Conservation (phyloP, 2,329 filamentous ascomycete genomes). For the Arthrinium puccinioides region DNA sequence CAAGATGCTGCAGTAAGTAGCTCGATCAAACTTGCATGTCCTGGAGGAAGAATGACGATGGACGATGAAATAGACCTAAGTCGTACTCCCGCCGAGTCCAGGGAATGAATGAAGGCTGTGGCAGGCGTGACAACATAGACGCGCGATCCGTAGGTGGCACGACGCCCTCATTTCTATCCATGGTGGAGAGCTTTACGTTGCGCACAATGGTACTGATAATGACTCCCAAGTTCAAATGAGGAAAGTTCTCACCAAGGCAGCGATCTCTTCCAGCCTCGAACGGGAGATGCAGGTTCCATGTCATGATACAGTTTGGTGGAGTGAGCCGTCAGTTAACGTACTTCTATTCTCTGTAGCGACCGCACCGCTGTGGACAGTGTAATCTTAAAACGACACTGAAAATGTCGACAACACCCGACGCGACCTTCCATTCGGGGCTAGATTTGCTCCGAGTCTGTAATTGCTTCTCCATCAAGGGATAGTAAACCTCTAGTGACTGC, state of each 20-base stretch:
- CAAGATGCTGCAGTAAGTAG: no score
- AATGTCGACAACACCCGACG: slow-evolving; percentile 56
- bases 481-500: slow-evolving; percentile 57
- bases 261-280: slow-evolving; percentile 68
- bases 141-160: slow-evolving; percentile 60
- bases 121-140: slow-evolving; percentile 31
- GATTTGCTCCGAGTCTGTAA: slow-evolving; percentile 56
- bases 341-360: slow-evolving; percentile 68
- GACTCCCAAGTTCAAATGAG: slow-evolving; percentile 60
- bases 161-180: slow-evolving; percentile 42
- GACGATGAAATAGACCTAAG: neutral
- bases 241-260: slow-evolving; percentile 72
- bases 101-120: slow-evolving; percentile 22
- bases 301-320: slow-evolving; percentile 74
- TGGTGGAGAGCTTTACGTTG: slow-evolving; percentile 51
- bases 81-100: slow-evolving; percentile 15
- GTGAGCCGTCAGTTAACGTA: slow-evolving; percentile 62
- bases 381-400: slow-evolving; percentile 63
- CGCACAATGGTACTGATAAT: slow-evolving; percentile 58
- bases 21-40: no score
- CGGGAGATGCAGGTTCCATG: slow-evolving; percentile 59
- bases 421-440: slow-evolving; percentile 48
- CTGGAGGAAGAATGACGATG: no score
- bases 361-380: slow-evolving; percentile 74
- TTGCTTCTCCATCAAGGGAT: slow-evolving; percentile 64